A percentile compares a stretch with the other conserved stretches of the same genome.
Evolutionary conservation across 805 yeast genomes (phyloP).

Genomic region (Wickerhamomyces chaumierensis): DNA sequence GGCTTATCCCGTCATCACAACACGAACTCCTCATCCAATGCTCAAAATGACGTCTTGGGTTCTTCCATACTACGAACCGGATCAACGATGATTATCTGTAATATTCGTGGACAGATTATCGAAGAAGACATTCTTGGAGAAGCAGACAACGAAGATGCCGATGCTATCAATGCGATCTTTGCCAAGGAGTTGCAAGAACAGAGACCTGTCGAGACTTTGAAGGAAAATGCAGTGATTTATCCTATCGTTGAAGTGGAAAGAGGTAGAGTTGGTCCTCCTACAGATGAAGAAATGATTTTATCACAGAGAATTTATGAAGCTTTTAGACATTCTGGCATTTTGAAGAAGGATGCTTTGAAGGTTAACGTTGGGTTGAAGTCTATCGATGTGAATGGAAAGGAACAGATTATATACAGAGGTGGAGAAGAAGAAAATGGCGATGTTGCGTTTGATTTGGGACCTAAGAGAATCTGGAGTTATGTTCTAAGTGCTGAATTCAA

Average conservation of each 20-base stretch:
- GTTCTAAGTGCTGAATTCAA: slow-evolving; percentile 65
- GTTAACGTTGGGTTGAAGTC: slow-evolving; percentile 45
- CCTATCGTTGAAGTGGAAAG: slow-evolving; percentile 70
- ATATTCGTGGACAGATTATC: slow-evolving; percentile 55
- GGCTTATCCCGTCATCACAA: slow-evolving; percentile 24
- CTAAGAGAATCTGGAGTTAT: slow-evolving; percentile 37
- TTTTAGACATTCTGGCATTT: slow-evolving; percentile 43
- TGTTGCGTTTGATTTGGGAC: slow-evolving; percentile 21
- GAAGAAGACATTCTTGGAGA: slow-evolving; percentile 39
- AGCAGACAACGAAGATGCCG: slow-evolving; percentile 29
- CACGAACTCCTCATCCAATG: too few relatives aligned
- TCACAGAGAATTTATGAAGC: slow-evolving; percentile 57
- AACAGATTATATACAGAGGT: slow-evolving; percentile 36
- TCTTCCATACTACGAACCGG: slow-evolving; percentile 64
- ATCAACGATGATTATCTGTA: slow-evolving; percentile 60
- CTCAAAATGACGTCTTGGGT: slow-evolving; percentile 37
- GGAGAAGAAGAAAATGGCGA: too few relatives aligned
- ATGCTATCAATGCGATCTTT: slow-evolving; percentile 19
- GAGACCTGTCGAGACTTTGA: slow-evolving; percentile 15
- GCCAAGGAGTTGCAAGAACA: slow-evolving; percentile 21
- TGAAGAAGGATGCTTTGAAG: slow-evolving; percentile 38
- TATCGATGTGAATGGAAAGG: slow-evolving; percentile 37
- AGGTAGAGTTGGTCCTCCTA: slow-evolving; percentile 72
- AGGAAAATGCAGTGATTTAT: slow-evolving; percentile 35
- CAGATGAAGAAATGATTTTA: slow-evolving; percentile 73